Conservation (phyloP, 371 early-diverging fungal species). For the Synchytrium microbalum region DNA sequence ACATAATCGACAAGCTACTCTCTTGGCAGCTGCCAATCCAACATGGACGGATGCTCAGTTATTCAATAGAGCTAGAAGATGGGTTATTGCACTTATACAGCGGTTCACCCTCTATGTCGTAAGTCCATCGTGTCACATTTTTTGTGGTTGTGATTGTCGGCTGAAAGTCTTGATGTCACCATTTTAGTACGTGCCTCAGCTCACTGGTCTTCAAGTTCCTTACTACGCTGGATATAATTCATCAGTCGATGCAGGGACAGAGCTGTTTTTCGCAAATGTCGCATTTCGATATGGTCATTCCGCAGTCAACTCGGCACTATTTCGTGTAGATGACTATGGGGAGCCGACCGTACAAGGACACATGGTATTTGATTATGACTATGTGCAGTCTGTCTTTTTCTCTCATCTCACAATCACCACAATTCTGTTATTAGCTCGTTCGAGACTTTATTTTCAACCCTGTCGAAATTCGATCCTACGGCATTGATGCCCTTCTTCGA, state of each 20-base stretch:
- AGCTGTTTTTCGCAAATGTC: slow-evolving; percentile 12
- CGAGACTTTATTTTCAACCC: neutral
- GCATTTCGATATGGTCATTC: slow-evolving; percentile 15
- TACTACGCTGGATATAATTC: slow-evolving; percentile 13
- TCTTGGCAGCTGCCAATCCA: slow-evolving; percentile 6
- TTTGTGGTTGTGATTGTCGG: neutral
- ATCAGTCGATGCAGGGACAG: slow-evolving; percentile 10
- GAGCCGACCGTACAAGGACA: slow-evolving; percentile 22
- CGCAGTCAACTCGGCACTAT: slow-evolving; percentile 12
- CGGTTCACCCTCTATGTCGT: slow-evolving; percentile 10
- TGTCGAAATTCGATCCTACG: slow-evolving; percentile 2
- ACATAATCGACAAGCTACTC: slow-evolving; percentile 14
- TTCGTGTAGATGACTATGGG: slow-evolving; percentile 28
- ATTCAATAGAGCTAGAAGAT: slow-evolving; percentile 14
- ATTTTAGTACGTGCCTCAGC: slow-evolving; percentile 14
- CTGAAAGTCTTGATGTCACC: slow-evolving; percentile 8
- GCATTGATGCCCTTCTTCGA: slow-evolving; percentile 20
- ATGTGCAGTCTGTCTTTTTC: neutral
- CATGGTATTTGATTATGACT: slow-evolving; percentile 8
- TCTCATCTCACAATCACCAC: neutral
- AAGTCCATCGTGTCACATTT: neutral
- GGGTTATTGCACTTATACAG: slow-evolving; percentile 18
- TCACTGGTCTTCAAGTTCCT: slow-evolving; percentile 7
- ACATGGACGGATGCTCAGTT: slow-evolving; percentile 17
- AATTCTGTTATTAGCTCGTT: neutral